phyloP scores from a whole-genome alignment of 768 basidiomycete species.

The Pluteus cervinus region DNA sequence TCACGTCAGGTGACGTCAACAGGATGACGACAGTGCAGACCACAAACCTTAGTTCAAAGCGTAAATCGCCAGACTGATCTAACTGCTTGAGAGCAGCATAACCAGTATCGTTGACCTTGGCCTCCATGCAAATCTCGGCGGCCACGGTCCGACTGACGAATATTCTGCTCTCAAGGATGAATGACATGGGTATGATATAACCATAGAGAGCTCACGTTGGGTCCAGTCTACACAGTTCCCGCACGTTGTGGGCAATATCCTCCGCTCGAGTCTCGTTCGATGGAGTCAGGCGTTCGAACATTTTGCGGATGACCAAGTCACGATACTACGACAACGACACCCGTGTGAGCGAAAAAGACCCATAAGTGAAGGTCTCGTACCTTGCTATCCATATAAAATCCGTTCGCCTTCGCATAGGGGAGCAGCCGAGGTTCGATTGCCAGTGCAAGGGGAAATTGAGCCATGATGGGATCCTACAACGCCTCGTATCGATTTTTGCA shows the following conservation, averaged over 20 bases:
- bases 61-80: slow-evolving; percentile 56
- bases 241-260: slow-evolving; percentile 65
- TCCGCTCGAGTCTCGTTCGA: slow-evolving; percentile 48
- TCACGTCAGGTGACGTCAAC: slow-evolving; percentile 6
- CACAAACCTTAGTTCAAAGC: slow-evolving; percentile 58
- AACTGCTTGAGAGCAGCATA: slow-evolving; percentile 65
- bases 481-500: slow-evolving; percentile 9
- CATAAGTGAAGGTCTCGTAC: slow-evolving; percentile 25
- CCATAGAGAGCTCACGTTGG: slow-evolving; percentile 40
- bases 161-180: slow-evolving; percentile 44
- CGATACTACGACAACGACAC: slow-evolving; percentile 47
- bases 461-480: slow-evolving; percentile 68
- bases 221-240: slow-evolving; percentile 67
- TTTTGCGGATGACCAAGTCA: slow-evolving; percentile 82
- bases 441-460: slow-evolving; percentile 68
- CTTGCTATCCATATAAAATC: slow-evolving; percentile 75
- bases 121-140: slow-evolving; percentile 79
- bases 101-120: slow-evolving; percentile 61
- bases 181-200: slow-evolving; percentile 3
- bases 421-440: slow-evolving; percentile 73
- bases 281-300: slow-evolving; percentile 59
- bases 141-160: slow-evolving; percentile 81
- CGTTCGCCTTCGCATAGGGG: slow-evolving; percentile 65
- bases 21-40: background rate
- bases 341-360: background rate